These are phyloP conservation scores for Striga hermonthica DNA, from an alignment of 305 asterid genomes.

Conservation along the genomic window DNA sequence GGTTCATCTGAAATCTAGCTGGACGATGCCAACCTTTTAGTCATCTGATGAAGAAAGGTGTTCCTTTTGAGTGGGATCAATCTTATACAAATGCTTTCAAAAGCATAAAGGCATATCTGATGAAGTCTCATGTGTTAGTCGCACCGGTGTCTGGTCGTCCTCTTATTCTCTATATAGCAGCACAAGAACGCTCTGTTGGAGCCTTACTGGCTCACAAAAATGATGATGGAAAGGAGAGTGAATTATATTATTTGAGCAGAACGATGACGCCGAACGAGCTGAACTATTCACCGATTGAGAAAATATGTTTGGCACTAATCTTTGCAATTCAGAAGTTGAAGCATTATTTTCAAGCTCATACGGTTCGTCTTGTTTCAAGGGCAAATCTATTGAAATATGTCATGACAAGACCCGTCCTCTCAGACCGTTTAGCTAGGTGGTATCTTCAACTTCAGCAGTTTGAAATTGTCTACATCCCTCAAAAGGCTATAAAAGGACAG, in stretches of 20 bases:
- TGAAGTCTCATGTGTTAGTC: conserved; percentile 1
- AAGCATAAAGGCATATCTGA: neutral
- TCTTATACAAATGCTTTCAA: neutral
- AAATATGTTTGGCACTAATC: neutral
- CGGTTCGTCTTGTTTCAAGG: neutral
- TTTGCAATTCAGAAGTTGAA: neutral
- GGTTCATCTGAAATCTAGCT: neutral
- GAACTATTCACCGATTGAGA: neutral
- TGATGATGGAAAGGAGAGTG: neutral
- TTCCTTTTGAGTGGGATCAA: neutral
- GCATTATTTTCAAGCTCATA: neutral
- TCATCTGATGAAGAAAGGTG: neutral
- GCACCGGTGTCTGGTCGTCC: neutral
- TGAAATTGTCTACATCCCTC: too few species aligned
- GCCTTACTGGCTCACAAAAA: neutral
- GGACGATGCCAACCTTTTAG: neutral
- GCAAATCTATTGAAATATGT: neutral
- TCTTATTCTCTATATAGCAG: neutral
- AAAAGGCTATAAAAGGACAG: too few species aligned
- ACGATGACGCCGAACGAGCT: neutral
- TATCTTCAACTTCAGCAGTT: too few species aligned
- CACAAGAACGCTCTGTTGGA: neutral
- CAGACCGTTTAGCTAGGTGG: too few species aligned
- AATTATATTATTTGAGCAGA: neutral
- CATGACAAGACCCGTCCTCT: neutral